Evolutionary conservation across 2,329 filamentous ascomycete genomes (phyloP), one percentile per base, ranked within the genome.

Genomic region (Eutypella sp.): DNA sequence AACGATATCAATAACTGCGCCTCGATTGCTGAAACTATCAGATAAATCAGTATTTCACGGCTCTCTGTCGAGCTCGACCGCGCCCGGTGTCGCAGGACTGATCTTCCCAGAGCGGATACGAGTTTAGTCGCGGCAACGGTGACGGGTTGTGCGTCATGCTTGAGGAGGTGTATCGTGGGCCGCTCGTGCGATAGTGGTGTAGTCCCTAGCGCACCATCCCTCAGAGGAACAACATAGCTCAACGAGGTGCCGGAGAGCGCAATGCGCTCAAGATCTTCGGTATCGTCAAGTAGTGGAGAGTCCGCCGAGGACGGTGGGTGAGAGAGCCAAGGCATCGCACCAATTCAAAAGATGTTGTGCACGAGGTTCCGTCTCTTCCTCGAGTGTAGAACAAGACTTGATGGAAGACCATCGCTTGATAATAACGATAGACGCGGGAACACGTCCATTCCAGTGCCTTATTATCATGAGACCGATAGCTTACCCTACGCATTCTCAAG

Each of bases 181-280:
- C 49, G 51, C 38, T 51, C 49, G 41, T 57, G 54, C n/a, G 49
- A 52, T 16, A 58, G 47, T 15, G 54, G 56, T 3, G 49, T 53
- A 1, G 56, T 56, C 10, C 54, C 56, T 11, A 47, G 45, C 1
- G 50, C 50, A 11, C 50, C 46, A 18, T 57, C 56, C n/a, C 45
- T 51, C 2, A 58, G 43, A 6, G 56, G 42, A 16, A 55, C 36
- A 20, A 51, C 49, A 18, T 50, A 49, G 42, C 51, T 57, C 29
- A 58, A 38, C 10, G 53, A 49, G 29, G 47, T 42, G 29, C 40
- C 31, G 22, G 9, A 15, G 9, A n/a, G 19, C 24, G n/a, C 37
- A 43, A 20, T 9, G 13, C 29, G 24, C 19, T 23, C 49, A 19
- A 40, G 15, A 18, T n/a, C 10, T 19, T 46, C 38, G 24, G 25